Percentiles rank a stretch among this genome's conserved stretches.
Conservation (phyloP, 768 basidiomycete species). For the Ramaria sp. region DNA sequence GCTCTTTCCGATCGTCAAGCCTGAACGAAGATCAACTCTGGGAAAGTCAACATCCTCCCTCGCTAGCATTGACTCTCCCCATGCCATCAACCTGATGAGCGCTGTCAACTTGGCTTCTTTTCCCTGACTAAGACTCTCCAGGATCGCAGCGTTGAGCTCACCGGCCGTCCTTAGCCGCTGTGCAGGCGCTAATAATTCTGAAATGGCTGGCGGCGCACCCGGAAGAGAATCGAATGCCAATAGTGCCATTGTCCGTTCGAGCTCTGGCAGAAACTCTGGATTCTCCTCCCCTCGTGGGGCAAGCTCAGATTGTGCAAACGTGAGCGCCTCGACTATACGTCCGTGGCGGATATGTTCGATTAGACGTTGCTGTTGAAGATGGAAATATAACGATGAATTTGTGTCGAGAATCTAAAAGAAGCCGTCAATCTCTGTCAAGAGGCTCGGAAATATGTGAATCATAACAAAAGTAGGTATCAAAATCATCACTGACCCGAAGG, state of each 20-base stretch:
- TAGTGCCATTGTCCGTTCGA: conserved; percentile 92
- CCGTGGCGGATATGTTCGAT: conserved; percentile 90
- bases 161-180: conserved; percentile 93
- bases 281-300: conserved; percentile 93
- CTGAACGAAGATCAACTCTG: conserved; percentile 32
- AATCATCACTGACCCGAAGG: conserved; percentile 77
- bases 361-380: conserved; percentile 88
- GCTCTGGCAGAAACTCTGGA: conserved; percentile 82
- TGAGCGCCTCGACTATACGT: conserved; percentile 65
- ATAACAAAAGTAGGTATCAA: conserved; percentile 31
- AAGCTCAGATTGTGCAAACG: conserved; percentile 88
- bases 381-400: conserved; percentile 88
- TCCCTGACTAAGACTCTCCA: conserved; percentile 86
- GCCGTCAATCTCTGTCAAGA: background rate
- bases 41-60: conserved; percentile 70
- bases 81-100: conserved; percentile 72
- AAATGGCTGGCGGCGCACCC: conserved; percentile 52
- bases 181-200: conserved; percentile 70
- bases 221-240: conserved; percentile 68
- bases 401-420: conserved; percentile 82
- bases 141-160: conserved; percentile 90
- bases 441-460: background rate
- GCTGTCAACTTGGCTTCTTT: conserved; percentile 85
- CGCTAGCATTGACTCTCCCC: conserved; percentile 76
- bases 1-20: background rate